These are phyloP conservation scores for Boletus tomentosulus DNA, from an alignment of 768 basidiomycete genomes.

Conservation along the genomic window DNA sequence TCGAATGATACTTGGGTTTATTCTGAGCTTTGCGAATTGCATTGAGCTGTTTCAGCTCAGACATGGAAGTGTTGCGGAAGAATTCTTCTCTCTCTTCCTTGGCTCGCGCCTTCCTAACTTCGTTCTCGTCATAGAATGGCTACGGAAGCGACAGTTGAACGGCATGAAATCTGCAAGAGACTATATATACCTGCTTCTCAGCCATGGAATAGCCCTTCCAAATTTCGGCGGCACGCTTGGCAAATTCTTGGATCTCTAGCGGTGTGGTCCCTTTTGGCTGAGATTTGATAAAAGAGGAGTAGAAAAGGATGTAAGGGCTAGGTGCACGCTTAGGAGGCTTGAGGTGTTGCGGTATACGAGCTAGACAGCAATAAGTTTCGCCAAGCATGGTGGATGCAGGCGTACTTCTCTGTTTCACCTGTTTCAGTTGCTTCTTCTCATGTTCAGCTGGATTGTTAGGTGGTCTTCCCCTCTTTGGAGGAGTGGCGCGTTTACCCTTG, in stretches of 20 bases:
- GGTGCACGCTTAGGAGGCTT: constrained; percentile 29
- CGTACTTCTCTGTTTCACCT: constrained; percentile 16
- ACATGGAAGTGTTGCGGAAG: constrained; percentile 16
- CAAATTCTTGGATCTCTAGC: not conserved
- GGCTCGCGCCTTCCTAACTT: constrained; percentile 16
- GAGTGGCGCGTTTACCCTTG: not conserved
- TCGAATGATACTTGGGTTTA: constrained; percentile 13
- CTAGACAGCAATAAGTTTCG: constrained; percentile 12
- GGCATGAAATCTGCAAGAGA: not conserved
- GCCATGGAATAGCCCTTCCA: constrained; percentile 33
- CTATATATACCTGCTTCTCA: constrained; percentile 34
- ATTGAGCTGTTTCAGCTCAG: constrained; percentile 31
- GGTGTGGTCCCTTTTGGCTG: not conserved
- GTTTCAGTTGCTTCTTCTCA: not conserved
- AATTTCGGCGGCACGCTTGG: constrained; percentile 19
- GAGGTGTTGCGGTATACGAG: constrained; percentile 10
- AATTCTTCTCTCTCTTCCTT: constrained; percentile 25
- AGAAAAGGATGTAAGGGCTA: constrained; percentile 26
- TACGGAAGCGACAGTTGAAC: constrained; percentile 1
- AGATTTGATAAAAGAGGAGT: constrained; percentile 9
- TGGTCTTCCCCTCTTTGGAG: constrained; percentile 8
- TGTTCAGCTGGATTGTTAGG: not conserved
- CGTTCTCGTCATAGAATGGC: constrained; percentile 26
- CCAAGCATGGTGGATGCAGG: not conserved
- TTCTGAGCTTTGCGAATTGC: constrained; percentile 27